These are phyloP conservation scores for Vigna reflexopilosa DNA, from an alignment of 306 rosid genomes.

Conservation along the genomic window DNA sequence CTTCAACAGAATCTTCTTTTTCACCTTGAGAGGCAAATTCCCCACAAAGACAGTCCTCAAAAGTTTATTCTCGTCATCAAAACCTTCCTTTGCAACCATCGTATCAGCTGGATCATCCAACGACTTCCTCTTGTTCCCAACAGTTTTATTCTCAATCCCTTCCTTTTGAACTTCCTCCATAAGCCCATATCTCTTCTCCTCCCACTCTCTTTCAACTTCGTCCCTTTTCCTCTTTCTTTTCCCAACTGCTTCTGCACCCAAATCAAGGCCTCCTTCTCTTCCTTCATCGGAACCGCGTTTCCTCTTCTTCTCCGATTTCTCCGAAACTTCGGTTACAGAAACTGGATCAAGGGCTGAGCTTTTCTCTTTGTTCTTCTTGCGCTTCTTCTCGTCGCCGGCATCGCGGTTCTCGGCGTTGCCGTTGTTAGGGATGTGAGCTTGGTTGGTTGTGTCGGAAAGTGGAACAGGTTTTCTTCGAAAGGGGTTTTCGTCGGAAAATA, in stretches of 20 bases:
- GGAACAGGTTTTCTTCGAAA: constrained; percentile 53
- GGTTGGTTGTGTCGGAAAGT: constrained; percentile 16
- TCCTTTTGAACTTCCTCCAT: constrained; percentile 46
- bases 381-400: constrained; percentile 45
- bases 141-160: constrained; percentile 46
- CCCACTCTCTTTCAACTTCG: constrained; percentile 86
- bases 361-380: constrained; percentile 54
- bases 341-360: constrained; percentile 10
- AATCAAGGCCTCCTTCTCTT: neutral
- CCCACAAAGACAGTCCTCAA: constrained; percentile 95
- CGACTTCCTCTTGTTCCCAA: constrained; percentile 82
- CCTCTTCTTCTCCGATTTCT: constrained; percentile 51
- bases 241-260: constrained; percentile 27
- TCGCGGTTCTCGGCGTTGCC: constrained; percentile 27
- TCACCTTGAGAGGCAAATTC: constrained; percentile 78
- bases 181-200: constrained; percentile 70
- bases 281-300: constrained; percentile 40
- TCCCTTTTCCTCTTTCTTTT: constrained; percentile 79
- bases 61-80: constrained; percentile 86
- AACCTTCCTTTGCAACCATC: constrained; percentile 81
- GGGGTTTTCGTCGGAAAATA: constrained; percentile 82
- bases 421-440: neutral
- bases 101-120: constrained; percentile 71
- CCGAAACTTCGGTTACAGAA: constrained; percentile 45
- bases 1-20: constrained; percentile 75